phyloP scores from a whole-genome alignment of 1,284 basidiomycete genomes.

The Leucoagaricus sp. region DNA sequence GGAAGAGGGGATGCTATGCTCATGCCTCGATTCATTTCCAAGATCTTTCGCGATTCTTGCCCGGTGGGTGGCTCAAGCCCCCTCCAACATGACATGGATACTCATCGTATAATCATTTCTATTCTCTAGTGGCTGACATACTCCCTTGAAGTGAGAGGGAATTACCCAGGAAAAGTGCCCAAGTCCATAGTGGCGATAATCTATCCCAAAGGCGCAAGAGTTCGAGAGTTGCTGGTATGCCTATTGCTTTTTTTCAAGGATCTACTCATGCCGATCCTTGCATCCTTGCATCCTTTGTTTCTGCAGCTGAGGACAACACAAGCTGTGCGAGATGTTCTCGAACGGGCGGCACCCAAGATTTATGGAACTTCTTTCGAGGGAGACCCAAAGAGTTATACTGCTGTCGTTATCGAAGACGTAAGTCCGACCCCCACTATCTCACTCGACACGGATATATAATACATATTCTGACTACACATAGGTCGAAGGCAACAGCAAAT shows the following conservation, averaged over 20 bases:
- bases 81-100: too few species aligned
- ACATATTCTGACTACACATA: background rate
- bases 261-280: background rate
- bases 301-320: constrained; percentile 2
- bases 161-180: constrained; percentile 14
- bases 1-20: constrained; percentile 8
- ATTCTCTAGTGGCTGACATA: constrained; percentile 9
- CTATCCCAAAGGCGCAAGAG: constrained; percentile 9
- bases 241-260: background rate
- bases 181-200: constrained; percentile 11
- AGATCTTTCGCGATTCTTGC: constrained; percentile 1
- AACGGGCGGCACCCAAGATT: constrained; percentile 15
- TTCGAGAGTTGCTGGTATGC: constrained; percentile 9
- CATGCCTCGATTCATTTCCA: constrained; percentile 3
- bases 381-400: constrained; percentile 10
- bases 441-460: background rate
- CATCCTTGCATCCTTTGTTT: background rate
- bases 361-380: constrained; percentile 5
- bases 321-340: constrained; percentile 8
- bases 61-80: constrained; percentile 4
- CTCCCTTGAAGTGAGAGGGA: constrained; percentile 7
- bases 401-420: constrained; percentile 16
- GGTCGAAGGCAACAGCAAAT: background rate
- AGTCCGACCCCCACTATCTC: background rate
- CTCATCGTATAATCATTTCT: background rate